phyloP scores from a whole-genome alignment of 2,329 filamentous ascomycete genomes.

The Aspergillus novoparasiticus region DNA sequence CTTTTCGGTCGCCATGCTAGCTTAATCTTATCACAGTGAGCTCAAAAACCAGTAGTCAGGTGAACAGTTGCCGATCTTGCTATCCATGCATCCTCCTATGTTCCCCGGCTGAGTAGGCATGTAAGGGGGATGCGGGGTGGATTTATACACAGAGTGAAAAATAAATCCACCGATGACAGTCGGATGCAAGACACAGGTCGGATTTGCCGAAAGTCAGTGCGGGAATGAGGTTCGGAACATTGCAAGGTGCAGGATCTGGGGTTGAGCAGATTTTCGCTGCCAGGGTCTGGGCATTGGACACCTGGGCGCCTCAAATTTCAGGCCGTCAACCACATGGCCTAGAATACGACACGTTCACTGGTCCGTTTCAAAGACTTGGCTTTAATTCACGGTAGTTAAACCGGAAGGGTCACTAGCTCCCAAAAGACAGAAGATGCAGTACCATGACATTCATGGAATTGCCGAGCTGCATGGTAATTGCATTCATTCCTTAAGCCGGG shows the following conservation, averaged over 20 bases:
- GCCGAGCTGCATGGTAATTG: not conserved
- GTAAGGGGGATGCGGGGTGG: not conserved
- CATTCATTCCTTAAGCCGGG: not conserved
- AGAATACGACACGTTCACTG: not conserved
- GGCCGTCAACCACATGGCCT: not conserved
- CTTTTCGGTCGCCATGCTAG: constrained; percentile 9
- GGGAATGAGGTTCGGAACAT: constrained; percentile 7
- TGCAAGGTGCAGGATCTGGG: constrained; percentile 8
- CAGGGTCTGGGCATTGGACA: not conserved
- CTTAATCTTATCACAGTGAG: not conserved
- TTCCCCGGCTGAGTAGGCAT: not conserved
- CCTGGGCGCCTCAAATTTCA: not conserved
- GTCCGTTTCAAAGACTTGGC: not conserved
- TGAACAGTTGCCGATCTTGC: not conserved
- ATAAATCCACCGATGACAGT: not conserved
- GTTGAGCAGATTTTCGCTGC: constrained; percentile 6
- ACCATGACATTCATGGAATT: not conserved
- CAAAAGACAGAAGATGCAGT: not conserved
- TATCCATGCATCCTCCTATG: not conserved
- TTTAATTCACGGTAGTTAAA: not conserved
- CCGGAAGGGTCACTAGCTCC: not conserved
- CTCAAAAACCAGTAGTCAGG: not conserved
- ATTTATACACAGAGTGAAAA: constrained; percentile 9
- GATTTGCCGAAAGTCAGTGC: constrained; percentile 13
- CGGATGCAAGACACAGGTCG: constrained; percentile 10